Percentiles rank a stretch among this genome's conserved stretches.
phyloP scores from a whole-genome alignment of 805 yeast species.

The Brettanomyces naardenensis region DNA sequence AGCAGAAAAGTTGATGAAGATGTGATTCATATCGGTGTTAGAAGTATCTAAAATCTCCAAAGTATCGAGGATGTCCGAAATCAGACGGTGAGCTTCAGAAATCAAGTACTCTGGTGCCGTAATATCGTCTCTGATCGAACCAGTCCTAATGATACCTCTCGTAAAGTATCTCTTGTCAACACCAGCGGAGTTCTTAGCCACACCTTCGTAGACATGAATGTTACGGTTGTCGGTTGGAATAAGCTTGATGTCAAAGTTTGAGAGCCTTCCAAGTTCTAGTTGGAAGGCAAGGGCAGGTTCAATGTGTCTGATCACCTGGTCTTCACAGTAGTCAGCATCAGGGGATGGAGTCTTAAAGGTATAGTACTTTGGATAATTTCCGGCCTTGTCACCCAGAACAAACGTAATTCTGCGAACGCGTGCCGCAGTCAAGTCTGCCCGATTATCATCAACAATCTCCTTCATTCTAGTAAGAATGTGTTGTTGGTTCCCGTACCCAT shows the following conservation, averaged over 20 bases:
- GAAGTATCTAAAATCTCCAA: slow-evolving; percentile 90
- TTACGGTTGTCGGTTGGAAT: slow-evolving; percentile 94
- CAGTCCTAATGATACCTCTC: slow-evolving; percentile 95
- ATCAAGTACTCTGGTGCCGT: slow-evolving; percentile 89
- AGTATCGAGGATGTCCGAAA: slow-evolving; percentile 93
- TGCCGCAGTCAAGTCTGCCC: slow-evolving; percentile 60
- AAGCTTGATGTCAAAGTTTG: slow-evolving; percentile 92
- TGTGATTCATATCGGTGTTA: slow-evolving; percentile 93
- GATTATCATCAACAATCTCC: slow-evolving; percentile 58
- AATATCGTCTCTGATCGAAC: slow-evolving; percentile 87
- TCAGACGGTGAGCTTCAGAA: slow-evolving; percentile 92
- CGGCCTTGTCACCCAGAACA: slow-evolving; percentile 75
- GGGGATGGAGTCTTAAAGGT: slow-evolving; percentile 54
- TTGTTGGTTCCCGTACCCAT: slow-evolving; percentile 66
- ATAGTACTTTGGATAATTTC: slow-evolving; percentile 89
- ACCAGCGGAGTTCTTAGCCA: slow-evolving; percentile 81
- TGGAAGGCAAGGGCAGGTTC: slow-evolving; percentile 99
- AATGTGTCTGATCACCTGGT: slow-evolving; percentile 91
- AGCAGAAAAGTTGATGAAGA: slow-evolving; percentile 94
- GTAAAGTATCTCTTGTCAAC: slow-evolving; percentile 94
- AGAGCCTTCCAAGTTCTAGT: slow-evolving; percentile 86
- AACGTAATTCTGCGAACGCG: slow-evolving; percentile 90
- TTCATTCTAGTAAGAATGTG: slow-evolving; percentile 56
- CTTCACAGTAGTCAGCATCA: slow-evolving; percentile 79
- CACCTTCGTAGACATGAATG: slow-evolving; percentile 94